These are phyloP conservation scores for Saccharum hybrid DNA, from an alignment of 202 grass and related monocot genomes.

Conservation along the genomic window DNA sequence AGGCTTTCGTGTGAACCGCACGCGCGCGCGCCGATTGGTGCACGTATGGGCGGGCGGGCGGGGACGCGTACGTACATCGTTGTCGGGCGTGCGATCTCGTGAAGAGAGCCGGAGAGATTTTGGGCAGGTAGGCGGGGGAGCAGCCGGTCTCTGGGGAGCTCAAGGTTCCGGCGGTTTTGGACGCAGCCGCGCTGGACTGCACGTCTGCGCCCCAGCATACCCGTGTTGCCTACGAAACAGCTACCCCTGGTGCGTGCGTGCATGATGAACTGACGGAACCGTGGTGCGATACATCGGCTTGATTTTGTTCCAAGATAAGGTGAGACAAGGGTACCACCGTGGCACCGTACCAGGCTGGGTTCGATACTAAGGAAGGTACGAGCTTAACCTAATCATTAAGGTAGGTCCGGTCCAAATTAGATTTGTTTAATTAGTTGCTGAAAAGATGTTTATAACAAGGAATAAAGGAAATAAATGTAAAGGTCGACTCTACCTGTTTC, in stretches of 20 bases:
- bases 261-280: no score
- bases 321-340: no score
- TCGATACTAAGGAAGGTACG: background rate
- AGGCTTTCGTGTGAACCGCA: background rate
- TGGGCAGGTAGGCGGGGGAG: constrained; percentile 23
- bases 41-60: no score
- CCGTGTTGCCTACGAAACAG: background rate
- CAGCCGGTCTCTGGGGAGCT: constrained; percentile 31
- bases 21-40: no score
- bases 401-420: no score
- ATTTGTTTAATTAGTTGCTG: no score
- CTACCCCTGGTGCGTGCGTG: background rate
- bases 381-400: background rate
- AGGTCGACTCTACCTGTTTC: no score
- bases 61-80: background rate
- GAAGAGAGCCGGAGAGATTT: background rate
- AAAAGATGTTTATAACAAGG: no score
- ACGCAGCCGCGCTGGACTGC: constrained; percentile 17
- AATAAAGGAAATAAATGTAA: no score
- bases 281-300: background rate
- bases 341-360: background rate
- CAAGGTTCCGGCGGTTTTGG: background rate
- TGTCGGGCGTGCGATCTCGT: background rate
- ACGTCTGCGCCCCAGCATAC: constrained; percentile 10
- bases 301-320: background rate